Base-by-base conservation (phyloP, 2,329 filamentous ascomycete species). In the Coniochaeta ligniaria region DNA sequence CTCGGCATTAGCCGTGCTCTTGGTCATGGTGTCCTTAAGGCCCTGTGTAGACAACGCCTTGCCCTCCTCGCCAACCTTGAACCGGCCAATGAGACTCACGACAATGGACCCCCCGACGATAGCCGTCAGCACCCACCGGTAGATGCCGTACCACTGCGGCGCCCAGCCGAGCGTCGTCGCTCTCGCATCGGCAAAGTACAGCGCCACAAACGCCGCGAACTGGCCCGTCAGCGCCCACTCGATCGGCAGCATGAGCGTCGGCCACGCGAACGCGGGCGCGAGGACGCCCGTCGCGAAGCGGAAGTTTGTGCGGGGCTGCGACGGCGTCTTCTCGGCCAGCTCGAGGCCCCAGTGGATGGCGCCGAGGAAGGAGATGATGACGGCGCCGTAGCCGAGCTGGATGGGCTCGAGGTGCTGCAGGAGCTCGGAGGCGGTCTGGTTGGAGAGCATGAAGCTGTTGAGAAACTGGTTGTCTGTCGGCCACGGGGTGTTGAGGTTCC, bases 261-360 rank as follows among this genome's bases (percentile, higher is more conserved):
- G 92, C 93, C 93, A 97, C 55, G 93, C 93, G 24, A 95, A 77
- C 54, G 89, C 85, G 1, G 93, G 88, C 6, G 92, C 88, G 54
- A 90, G 72, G 16, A 96, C 85, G 67, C 93, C 93, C 65, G 92
- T 85, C n/a, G 85, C 85, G 72, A 96, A 97, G 64, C 93, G 89
- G 67, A 85, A 86, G 67, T 89, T 91, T 59, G 91, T 89, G 61
- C 90, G 87, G 63, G 82, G 67, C 0, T 55, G 67, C 68, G 70
- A 84, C 75, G 74, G 87, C 77, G 73, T 81, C 87, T 76, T 88
- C 78, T 83, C 83, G 58, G 90, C 90, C 73, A 88, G 96, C 75
- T 96, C 92, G 20, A 96, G 81, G 60, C 93, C 93, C 94, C 84
- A 97, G 75, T 97, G 94, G 69, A 96, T 87, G 36, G 93, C 93